Percentiles rank a stretch among this genome's conserved stretches.
Evolutionary conservation across 805 yeast species (phyloP).

Genomic region (Tetrapisispora fleetii): DNA sequence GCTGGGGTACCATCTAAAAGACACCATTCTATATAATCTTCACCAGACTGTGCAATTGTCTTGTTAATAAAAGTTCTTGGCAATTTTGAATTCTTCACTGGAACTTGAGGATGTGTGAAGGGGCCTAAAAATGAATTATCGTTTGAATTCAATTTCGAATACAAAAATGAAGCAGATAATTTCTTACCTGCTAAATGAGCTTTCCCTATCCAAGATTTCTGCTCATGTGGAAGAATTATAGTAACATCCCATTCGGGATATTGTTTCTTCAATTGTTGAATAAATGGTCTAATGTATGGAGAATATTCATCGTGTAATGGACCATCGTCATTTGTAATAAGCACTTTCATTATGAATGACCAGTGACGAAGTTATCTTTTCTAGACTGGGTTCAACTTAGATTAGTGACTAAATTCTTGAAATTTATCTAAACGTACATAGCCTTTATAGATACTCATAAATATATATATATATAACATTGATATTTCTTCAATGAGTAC

Average conservation of each 20-base stretch:
- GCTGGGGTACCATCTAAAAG: conserved; percentile 93
- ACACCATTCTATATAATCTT: conserved; percentile 64
- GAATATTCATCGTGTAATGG: conserved; percentile 73
- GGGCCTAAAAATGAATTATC: conserved; percentile 61
- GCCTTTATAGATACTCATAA: too few relatives aligned
- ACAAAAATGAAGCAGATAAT: conserved; percentile 52
- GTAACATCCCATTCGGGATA: conserved; percentile 76
- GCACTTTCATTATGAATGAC: conserved; percentile 34
- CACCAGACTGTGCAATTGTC: neutral
- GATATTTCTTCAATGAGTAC: too few relatives aligned
- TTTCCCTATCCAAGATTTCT: conserved; percentile 94
- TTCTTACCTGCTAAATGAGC: conserved; percentile 84
- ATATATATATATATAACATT: too few relatives aligned
- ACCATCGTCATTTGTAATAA: conserved; percentile 90
- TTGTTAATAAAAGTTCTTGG: conserved; percentile 18
- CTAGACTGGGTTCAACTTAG: too few relatives aligned
- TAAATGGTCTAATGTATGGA: conserved; percentile 77
- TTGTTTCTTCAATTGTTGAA: conserved; percentile 48
- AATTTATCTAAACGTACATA: too few relatives aligned
- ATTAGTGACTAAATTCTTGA: too few relatives aligned
- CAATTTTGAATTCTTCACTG: conserved; percentile 21
- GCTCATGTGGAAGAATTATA: conserved; percentile 72
- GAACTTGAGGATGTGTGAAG: conserved; percentile 40
- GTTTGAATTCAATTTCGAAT: conserved; percentile 37
- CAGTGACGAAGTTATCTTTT: neutral